Evolutionary conservation across 768 basidiomycete species (phyloP).

Genomic region (Lactarius hatsudake): DNA sequence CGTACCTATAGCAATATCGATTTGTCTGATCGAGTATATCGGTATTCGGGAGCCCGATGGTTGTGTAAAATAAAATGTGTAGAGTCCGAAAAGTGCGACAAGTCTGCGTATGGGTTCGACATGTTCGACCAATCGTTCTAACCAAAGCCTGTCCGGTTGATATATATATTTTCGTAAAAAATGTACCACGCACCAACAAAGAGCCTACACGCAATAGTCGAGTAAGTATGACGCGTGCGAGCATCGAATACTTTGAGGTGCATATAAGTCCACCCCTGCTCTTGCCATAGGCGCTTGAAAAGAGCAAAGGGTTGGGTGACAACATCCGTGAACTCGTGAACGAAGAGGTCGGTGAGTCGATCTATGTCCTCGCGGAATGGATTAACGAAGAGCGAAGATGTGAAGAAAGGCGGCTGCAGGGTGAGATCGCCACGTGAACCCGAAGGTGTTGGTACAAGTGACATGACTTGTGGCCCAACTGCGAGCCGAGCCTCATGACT

Average conservation of each 20-base stretch:
- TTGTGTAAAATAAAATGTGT: conserved; percentile 69
- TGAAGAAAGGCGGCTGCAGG: conserved; percentile 75
- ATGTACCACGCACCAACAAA: conserved; percentile 55
- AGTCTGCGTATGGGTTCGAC: conserved; percentile 55
- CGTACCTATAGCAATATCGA: conserved; percentile 50
- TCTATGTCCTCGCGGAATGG: conserved; percentile 63
- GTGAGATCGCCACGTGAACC: conserved; percentile 56
- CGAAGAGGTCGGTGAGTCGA: conserved; percentile 49
- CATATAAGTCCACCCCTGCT: conserved; percentile 69
- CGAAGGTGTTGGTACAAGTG: conserved; percentile 53
- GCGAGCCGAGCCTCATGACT: conserved; percentile 28
- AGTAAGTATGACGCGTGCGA: conserved; percentile 60
- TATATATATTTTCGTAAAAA: background rate
- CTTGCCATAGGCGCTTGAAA: conserved; percentile 70
- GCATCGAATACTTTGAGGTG: conserved; percentile 73
- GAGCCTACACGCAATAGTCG: conserved; percentile 56
- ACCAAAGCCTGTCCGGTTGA: background rate
- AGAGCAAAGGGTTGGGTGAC: conserved; percentile 53
- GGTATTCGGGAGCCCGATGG: conserved; percentile 52
- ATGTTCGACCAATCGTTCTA: conserved; percentile 53
- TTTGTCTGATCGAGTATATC: conserved; percentile 49
- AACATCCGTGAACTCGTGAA: conserved; percentile 43
- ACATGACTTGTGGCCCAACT: conserved; percentile 33
- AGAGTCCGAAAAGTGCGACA: conserved; percentile 64
- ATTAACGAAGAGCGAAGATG: conserved; percentile 69